These are phyloP conservation scores for Acanthochlamys bracteata DNA, from an alignment of 106 monocot genomes.

Conservation along the genomic window DNA sequence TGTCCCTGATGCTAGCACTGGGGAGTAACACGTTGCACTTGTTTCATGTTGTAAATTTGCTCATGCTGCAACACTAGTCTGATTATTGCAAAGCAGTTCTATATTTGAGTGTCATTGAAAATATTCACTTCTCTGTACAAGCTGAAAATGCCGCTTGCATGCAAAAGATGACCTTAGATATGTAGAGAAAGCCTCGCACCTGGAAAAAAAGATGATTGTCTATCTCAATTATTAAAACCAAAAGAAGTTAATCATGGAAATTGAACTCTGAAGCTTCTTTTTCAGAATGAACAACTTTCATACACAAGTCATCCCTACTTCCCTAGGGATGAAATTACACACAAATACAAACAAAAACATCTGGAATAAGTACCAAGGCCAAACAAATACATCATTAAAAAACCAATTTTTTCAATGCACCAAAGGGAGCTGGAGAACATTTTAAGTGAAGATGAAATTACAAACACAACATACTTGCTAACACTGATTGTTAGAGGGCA, in stretches of 20 bases:
- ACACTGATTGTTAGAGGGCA: too few species aligned
- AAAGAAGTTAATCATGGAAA: not conserved
- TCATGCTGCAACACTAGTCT: not conserved
- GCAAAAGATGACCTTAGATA: slow-evolving; percentile 38
- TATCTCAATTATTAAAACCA: too few species aligned
- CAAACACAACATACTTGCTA: too few species aligned
- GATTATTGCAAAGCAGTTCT: not conserved
- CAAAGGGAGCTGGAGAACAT: too few species aligned
- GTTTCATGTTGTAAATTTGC: not conserved
- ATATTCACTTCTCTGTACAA: slow-evolving; percentile 33
- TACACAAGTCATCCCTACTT: too few species aligned
- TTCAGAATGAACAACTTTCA: too few species aligned
- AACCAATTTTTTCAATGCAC: too few species aligned
- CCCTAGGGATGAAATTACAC: too few species aligned
- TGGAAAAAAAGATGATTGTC: slow-evolving; percentile 1
- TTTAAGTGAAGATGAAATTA: too few species aligned
- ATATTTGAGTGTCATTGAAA: not conserved
- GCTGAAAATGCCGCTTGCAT: slow-evolving; percentile 34
- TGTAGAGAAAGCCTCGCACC: slow-evolving; percentile 50
- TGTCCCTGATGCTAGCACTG: not conserved
- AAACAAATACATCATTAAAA: not conserved
- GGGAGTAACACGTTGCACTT: not conserved
- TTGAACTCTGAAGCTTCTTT: too few species aligned
- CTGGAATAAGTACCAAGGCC: not conserved
- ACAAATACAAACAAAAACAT: too few species aligned